Base-by-base conservation (phyloP, 148 eudicot species). In the Chenopodium album region DNA sequence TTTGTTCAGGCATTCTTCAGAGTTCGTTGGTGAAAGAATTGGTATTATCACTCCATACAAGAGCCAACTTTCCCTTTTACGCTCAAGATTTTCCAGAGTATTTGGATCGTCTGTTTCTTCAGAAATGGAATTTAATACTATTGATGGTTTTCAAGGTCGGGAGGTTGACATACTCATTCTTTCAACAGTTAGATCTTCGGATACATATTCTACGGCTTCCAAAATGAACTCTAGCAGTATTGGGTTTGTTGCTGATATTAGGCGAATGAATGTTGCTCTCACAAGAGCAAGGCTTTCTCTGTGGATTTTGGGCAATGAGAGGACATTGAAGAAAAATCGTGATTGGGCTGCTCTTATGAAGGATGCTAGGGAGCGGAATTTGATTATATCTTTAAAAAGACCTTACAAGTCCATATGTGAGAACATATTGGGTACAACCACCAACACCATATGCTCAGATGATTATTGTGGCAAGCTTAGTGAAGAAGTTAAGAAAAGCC, bases 211-310 rank as follows among this genome's bases (percentile, higher is more conserved):
- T 73, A 68, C 72, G 73, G 29, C 81, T 81, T 41, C 82, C 32
- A 89, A 77, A 81, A 74, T 54, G 28, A 90, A 80, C 83, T 88
- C 87, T 59, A 84, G 88, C 76, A 85, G 84, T 89, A 88, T 97
- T 82, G 99, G 99, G 69, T 97, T 97, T 86, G 99, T 97, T 77
- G 97, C 99, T 81, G 99, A 97, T 88, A 91, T 92, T 63, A 92
- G 99, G 84, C 87, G 99, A 83, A 97, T 97, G 99, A 97, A 97
- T 87, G 99, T 97, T 87, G 95, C 99, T 84, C 82, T 97, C 84
- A 97, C 99, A 47, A 94, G 99, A 88, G 98, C 99, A 68, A 91
- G 88, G 84, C 88, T 87, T 71, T 97, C 99, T 78, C 76, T 97
- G 73, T 97, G 99, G 99, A 89, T 97, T 83, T 87, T 97, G 84